phyloP scores from a whole-genome alignment of 345 rosid genomes.

The Populus davidiana region DNA sequence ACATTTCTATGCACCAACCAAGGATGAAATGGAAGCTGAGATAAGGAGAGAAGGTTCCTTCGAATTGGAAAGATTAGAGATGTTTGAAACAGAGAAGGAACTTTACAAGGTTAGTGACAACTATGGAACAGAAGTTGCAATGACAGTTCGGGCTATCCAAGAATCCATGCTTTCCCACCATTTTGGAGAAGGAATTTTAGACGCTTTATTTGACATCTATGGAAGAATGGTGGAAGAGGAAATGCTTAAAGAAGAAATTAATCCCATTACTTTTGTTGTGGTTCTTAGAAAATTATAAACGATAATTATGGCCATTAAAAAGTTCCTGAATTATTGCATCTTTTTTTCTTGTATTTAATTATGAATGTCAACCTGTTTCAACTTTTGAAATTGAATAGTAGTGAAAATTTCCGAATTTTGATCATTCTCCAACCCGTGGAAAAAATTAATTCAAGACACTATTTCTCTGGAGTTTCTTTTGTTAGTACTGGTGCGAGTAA shows the following conservation, averaged over 20 bases:
- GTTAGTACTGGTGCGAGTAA: too few species aligned
- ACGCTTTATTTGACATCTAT: slow-evolving; percentile 56
- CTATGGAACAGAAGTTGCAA: slow-evolving; percentile 63
- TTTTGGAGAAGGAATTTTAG: slow-evolving; percentile 65
- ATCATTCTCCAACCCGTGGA: too few species aligned
- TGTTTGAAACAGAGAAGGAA: slow-evolving; percentile 42
- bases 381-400: too few species aligned
- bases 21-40: slow-evolving; percentile 59
- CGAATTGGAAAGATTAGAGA: slow-evolving; percentile 44
- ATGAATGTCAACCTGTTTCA: too few species aligned
- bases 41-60: slow-evolving; percentile 61
- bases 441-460: too few species aligned
- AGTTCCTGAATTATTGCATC: too few species aligned
- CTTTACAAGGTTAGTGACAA: slow-evolving; percentile 25
- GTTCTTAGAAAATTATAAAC: slow-evolving; percentile 56
- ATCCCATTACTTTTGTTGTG: slow-evolving; percentile 53
- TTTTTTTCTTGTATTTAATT: too few species aligned
- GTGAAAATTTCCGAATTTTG: too few species aligned
- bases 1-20: slow-evolving; percentile 73
- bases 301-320: neutral
- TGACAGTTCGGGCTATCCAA: slow-evolving; percentile 79
- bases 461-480: too few species aligned
- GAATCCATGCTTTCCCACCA: slow-evolving; percentile 66
- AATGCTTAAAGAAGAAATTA: slow-evolving; percentile 52
- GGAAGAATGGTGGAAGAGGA: slow-evolving; percentile 59